Evolutionary conservation across 2,329 filamentous ascomycete species (phyloP).

Genomic region (Aspergillus ruber): DNA sequence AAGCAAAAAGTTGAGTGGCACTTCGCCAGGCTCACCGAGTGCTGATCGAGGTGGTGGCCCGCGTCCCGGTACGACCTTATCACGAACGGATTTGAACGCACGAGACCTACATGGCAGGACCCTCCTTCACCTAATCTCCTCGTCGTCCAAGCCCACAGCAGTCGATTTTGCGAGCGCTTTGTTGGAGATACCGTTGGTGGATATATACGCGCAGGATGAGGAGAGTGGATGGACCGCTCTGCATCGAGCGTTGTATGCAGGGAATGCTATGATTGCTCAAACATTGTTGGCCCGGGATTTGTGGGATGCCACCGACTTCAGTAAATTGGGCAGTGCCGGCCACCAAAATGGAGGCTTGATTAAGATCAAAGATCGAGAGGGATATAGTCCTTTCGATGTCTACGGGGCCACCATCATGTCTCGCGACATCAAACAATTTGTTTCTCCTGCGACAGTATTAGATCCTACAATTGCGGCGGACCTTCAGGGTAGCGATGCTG

Average conservation of each 20-base stretch:
- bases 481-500: conserved; percentile 34
- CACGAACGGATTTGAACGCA: conserved; percentile 69
- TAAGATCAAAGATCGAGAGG: conserved; percentile 92
- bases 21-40: conserved; percentile 42
- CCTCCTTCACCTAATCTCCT: conserved; percentile 74
- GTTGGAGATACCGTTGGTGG: conserved; percentile 72
- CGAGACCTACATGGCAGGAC: conserved; percentile 78
- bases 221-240: conserved; percentile 96
- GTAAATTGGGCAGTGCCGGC: conserved; percentile 48
- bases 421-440: conserved; percentile 52
- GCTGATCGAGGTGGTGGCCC: conserved; percentile 29
- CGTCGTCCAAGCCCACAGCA: conserved; percentile 64
- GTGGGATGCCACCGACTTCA: conserved; percentile 57
- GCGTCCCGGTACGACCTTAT: conserved; percentile 34
- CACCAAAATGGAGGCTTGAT: conserved; percentile 68
- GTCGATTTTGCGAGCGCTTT: conserved; percentile 70
- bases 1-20: conserved; percentile 39
- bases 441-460: conserved; percentile 31
- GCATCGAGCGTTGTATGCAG: conserved; percentile 82
- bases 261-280: conserved; percentile 80
- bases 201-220: conserved; percentile 77
- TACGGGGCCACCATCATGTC: conserved; percentile 82
- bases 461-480: conserved; percentile 34
- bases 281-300: conserved; percentile 73
- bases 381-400: conserved; percentile 88